Conservation (phyloP, 495 filamentous ascomycete species). For the Glarea lozoyensis region DNA sequence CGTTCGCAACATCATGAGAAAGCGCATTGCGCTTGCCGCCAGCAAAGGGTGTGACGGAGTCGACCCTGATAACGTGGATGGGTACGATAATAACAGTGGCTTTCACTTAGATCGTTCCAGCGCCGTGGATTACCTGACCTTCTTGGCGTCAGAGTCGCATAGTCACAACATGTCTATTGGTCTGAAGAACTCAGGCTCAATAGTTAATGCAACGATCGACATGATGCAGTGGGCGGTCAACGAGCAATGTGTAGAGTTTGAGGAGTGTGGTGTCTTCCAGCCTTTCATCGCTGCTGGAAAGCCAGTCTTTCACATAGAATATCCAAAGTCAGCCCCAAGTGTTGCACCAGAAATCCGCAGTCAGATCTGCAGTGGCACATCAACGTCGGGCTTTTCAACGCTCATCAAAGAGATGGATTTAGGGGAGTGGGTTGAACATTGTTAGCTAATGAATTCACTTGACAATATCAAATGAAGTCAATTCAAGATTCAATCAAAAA, state of each 20-base stretch:
- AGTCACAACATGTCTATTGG: conserved; percentile 41
- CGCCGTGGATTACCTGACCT: conserved; percentile 48
- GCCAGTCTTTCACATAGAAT: conserved; percentile 71
- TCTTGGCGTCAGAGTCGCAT: conserved; percentile 45
- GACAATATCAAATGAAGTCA: too few species aligned
- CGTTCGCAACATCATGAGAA: conserved; percentile 53
- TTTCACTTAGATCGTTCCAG: conserved; percentile 44
- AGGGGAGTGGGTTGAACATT: conserved; percentile 48
- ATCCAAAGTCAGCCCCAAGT: conserved; percentile 35
- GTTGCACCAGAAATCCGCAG: conserved; percentile 29
- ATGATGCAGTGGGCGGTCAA: conserved; percentile 61
- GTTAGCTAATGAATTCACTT: too few species aligned
- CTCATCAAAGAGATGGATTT: conserved; percentile 56
- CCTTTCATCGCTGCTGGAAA: conserved; percentile 50
- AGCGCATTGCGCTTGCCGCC: conserved; percentile 44
- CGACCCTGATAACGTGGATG: conserved; percentile 67
- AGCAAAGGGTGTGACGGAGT: conserved; percentile 61
- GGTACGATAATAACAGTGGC: conserved; percentile 50
- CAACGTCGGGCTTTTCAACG: conserved; percentile 57
- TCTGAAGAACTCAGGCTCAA: conserved; percentile 55
- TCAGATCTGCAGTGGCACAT: conserved; percentile 21
- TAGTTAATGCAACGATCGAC: conserved; percentile 46
- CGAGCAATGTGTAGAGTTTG: conserved; percentile 58
- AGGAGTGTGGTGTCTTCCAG: conserved; percentile 47
- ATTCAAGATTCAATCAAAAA: too few species aligned